phyloP scores from a whole-genome alignment of 805 yeast species.

The Lachancea lanzarotensis region DNA sequence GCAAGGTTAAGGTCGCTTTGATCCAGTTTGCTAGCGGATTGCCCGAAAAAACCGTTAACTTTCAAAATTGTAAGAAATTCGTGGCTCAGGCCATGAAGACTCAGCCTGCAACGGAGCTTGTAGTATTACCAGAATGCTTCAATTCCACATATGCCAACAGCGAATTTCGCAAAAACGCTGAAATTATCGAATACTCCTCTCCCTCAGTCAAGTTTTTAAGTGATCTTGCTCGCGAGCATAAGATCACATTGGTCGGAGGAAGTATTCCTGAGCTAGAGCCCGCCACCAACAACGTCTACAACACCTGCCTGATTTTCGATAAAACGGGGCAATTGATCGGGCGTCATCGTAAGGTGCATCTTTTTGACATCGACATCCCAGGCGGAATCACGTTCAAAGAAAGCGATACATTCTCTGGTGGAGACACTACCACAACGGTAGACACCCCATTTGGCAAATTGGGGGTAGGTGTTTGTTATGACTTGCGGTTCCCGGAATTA shows the following conservation, averaged over 20 bases:
- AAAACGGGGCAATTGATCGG: constrained; percentile 73
- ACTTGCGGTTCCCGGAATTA: constrained; percentile 72
- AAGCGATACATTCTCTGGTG: constrained; percentile 66
- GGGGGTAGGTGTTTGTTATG: constrained; percentile 85
- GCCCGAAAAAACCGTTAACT: constrained; percentile 70
- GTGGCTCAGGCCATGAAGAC: constrained; percentile 54
- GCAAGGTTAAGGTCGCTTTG: constrained; percentile 70
- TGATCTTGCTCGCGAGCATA: constrained; percentile 55
- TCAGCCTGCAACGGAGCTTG: constrained; percentile 60
- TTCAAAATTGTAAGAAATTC: constrained; percentile 57
- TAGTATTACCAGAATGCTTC: constrained; percentile 93
- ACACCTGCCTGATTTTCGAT: constrained; percentile 68
- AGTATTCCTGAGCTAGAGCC: constrained; percentile 77
- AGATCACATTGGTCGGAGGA: constrained; percentile 76
- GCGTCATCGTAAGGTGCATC: constrained; percentile 83
- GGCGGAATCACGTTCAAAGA: constrained; percentile 86
- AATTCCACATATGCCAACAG: constrained; percentile 90
- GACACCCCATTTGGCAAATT: constrained; percentile 37
- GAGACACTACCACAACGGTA: constrained; percentile 69
- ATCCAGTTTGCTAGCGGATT: constrained; percentile 71
- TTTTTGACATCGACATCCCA: constrained; percentile 90
- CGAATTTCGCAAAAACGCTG: constrained; percentile 84
- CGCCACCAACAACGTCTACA: constrained; percentile 50
- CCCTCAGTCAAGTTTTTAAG: constrained; percentile 57
- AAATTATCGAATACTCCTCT: constrained; percentile 71